Percentiles rank a stretch among this genome's conserved stretches.
These are phyloP conservation scores for Trichoderma virens DNA, from an alignment of 495 filamentous ascomycete genomes.

Conservation along the genomic window DNA sequence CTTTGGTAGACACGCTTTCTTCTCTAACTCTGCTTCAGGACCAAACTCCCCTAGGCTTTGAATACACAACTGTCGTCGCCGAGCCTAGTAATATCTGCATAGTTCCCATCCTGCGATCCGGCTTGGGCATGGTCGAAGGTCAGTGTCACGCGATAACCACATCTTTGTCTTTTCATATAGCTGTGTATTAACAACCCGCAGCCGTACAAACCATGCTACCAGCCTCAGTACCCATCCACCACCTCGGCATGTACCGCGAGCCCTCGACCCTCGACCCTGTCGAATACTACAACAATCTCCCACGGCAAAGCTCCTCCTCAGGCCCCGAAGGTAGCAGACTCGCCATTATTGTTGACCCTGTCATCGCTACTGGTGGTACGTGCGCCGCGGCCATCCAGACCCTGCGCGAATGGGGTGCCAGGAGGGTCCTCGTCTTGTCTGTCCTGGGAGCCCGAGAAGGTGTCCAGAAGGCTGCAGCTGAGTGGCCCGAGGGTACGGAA, in stretches of 20 bases:
- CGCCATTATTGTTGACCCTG: slow-evolving; percentile 80
- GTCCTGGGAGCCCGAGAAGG: slow-evolving; percentile 66
- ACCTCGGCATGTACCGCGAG: slow-evolving; percentile 90
- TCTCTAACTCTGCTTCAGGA: slow-evolving; percentile 38
- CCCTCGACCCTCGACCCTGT: slow-evolving; percentile 76
- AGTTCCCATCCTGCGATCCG: slow-evolving; percentile 88
- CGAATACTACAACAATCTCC: slow-evolving; percentile 98
- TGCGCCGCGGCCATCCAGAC: slow-evolving; percentile 84
- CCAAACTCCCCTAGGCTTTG: slow-evolving; percentile 63
- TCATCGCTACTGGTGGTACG: slow-evolving; percentile 91
- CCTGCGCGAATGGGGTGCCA: slow-evolving; percentile 81
- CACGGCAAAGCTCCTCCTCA: slow-evolving; percentile 47
- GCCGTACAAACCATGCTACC: slow-evolving; percentile 81
- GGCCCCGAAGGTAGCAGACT: slow-evolving; percentile 42
- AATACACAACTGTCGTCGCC: slow-evolving; percentile 54
- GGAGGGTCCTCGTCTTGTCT: slow-evolving; percentile 68
- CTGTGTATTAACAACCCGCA: slow-evolving; percentile 21
- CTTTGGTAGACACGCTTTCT: not conserved
- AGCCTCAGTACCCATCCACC: slow-evolving; percentile 72
- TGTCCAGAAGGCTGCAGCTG: slow-evolving; percentile 56
- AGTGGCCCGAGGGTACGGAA: slow-evolving; percentile 68
- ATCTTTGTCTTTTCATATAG: slow-evolving; percentile 1
- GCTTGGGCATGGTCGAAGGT: slow-evolving; percentile 84
- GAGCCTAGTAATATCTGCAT: slow-evolving; percentile 61
- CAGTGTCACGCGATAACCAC: slow-evolving; percentile 10